phyloP scores from a whole-genome alignment of 352 stramenopile species.

The Pythium pectinolyticum region DNA sequence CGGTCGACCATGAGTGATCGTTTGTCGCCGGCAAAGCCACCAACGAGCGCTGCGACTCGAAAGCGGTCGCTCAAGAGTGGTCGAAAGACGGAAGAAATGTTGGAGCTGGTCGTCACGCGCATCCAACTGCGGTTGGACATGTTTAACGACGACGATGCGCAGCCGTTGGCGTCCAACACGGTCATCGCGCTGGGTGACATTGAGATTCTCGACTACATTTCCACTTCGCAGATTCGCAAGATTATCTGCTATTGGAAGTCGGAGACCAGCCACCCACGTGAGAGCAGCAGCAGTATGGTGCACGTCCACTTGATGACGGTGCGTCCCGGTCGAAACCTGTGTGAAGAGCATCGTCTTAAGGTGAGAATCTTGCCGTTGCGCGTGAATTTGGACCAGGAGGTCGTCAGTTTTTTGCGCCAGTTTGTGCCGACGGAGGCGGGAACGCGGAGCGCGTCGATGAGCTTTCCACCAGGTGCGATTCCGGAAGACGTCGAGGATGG shows the following conservation, averaged over 20 bases:
- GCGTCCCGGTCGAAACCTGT: constrained; percentile 68
- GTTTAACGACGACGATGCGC: constrained; percentile 75
- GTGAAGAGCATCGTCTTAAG: constrained; percentile 83
- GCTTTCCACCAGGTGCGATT: not conserved
- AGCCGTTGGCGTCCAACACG: constrained; percentile 73
- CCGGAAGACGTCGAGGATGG: too few species aligned
- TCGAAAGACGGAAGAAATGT: constrained; percentile 88
- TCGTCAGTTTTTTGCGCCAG: constrained; percentile 84
- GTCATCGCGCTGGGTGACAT: constrained; percentile 79
- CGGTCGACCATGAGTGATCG: constrained; percentile 31
- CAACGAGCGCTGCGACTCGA: constrained; percentile 2
- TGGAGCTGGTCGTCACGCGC: constrained; percentile 75
- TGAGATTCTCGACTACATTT: constrained; percentile 89
- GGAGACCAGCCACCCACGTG: constrained; percentile 72
- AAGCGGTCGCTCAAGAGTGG: constrained; percentile 75
- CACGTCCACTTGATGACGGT: constrained; percentile 80
- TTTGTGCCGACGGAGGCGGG: constrained; percentile 51
- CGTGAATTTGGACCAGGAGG: constrained; percentile 87
- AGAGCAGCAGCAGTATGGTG: constrained; percentile 85
- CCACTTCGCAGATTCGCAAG: constrained; percentile 88
- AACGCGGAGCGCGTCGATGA: not conserved
- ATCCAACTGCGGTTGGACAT: constrained; percentile 85
- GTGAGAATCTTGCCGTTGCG: constrained; percentile 72
- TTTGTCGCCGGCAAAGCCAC: not conserved
- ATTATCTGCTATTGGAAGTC: constrained; percentile 91